Base-by-base conservation (phyloP, 306 rosid species). In the Abrus precatorius region DNA sequence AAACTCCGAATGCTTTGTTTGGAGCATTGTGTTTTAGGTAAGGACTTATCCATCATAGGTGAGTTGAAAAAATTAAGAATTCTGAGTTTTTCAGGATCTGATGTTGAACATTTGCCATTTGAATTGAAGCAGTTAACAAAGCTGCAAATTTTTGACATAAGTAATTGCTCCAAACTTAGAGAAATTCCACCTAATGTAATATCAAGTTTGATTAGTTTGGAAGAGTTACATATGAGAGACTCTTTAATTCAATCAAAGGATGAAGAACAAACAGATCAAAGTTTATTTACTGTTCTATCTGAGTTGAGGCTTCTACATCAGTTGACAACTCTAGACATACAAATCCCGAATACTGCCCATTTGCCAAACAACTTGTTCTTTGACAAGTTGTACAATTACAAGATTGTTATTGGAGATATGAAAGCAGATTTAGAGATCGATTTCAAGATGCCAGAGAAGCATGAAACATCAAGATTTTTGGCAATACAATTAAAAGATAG, bases 121-220 rank as follows among this genome's bases (percentile, higher is more conserved):
- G 70, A 38, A 14, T 8, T 40, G 50, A 1, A 9, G 5, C 5
- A 64, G 13, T 38, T 64, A 7, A 6, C 30, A 3, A 40, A 7
- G 70, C 70, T 64, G 14, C 70, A 64, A 64, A n/a, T 64, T 38
- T 8, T 64, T 2, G 70, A 64, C 70, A 6, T 64, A n/a, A n/a
- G 70, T 40, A 7, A 64, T 14, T 64, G 70, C 7, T 40, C 4
- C 13, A 7, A n/a, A 40, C 70, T 64, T n/a, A 7, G 8, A n/a
- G 1, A 0, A 2, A 1, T 64, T 7, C 70, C 50, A 6, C 3
- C 6, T 40, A 0, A 20, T 40, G 49, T 64, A 8, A 12, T 64
- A 0, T 64, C 70, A 38, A 64, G 50, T 14, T 13, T 64, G 13
- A 41, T 6, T 14, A 38, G 30, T 40, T 20, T 64, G 50, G 70